Conservation (phyloP, 192 early-diverging fungal species). For the Coemansia sp. region DNA sequence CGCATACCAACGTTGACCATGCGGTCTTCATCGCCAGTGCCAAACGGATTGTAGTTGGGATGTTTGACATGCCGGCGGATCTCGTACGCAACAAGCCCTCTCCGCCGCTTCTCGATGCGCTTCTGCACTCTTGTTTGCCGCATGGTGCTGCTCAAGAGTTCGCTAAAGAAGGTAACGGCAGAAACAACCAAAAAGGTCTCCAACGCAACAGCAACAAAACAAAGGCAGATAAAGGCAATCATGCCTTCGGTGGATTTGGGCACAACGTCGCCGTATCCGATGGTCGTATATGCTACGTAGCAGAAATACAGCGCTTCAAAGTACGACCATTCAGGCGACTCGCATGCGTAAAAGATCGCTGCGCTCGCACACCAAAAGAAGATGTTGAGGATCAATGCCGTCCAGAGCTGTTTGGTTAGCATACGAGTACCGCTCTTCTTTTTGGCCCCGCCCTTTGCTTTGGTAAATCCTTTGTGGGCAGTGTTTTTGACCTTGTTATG, state of each 20-base stretch:
- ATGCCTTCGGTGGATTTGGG: constrained; percentile 41
- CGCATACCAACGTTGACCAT: constrained; percentile 25
- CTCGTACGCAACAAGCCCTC: constrained; percentile 49
- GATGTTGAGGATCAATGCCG: constrained; percentile 38
- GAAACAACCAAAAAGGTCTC: constrained; percentile 56
- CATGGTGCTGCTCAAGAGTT: constrained; percentile 27
- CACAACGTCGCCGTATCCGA: constrained; percentile 54
- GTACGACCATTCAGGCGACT: constrained; percentile 40
- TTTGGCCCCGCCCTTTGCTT: constrained; percentile 4
- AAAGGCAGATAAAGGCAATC: constrained; percentile 51
- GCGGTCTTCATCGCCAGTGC: constrained; percentile 37
- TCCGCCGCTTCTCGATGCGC: constrained; percentile 43
- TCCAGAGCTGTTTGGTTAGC: constrained; percentile 42
- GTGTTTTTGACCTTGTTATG: constrained; percentile 16
- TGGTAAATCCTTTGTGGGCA: constrained; percentile 1
- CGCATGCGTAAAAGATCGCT: constrained; percentile 40
- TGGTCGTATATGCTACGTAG: constrained; percentile 58
- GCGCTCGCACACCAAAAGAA: constrained; percentile 46
- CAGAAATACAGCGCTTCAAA: constrained; percentile 58
- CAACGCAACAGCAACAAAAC: constrained; percentile 52
- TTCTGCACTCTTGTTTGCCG: constrained; percentile 40
- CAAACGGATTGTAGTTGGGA: constrained; percentile 55
- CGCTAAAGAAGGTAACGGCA: constrained; percentile 45
- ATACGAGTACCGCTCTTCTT: constrained; percentile 9
- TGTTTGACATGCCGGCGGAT: constrained; percentile 57